Percentiles rank a stretch among this genome's conserved stretches.
Evolutionary conservation across 176 grass and related monocot genomes (phyloP).

Genomic region (Carex scoparia): DNA sequence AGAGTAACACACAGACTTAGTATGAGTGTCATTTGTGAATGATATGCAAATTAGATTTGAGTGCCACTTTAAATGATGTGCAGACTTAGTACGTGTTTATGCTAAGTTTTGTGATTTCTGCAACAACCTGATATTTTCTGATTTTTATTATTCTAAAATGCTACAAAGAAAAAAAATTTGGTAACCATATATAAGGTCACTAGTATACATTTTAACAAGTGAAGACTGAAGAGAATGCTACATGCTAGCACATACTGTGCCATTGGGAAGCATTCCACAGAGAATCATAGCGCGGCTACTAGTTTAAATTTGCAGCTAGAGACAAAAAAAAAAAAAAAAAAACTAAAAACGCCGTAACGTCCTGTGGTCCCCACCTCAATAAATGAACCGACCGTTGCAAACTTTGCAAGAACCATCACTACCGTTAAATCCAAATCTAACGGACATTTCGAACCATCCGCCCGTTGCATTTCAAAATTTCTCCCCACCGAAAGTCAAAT

Average conservation of each 20-base stretch:
- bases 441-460: neutral
- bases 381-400: slow-evolving; percentile 31
- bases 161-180: too few relatives aligned
- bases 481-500: slow-evolving; percentile 30
- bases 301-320: slow-evolving; percentile 8
- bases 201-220: too few relatives aligned
- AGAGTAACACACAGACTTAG: too few relatives aligned
- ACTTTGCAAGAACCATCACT: neutral
- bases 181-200: too few relatives aligned
- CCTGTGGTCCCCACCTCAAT: neutral
- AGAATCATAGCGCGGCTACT: neutral
- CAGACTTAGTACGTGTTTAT: too few relatives aligned
- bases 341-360: neutral
- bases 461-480: slow-evolving; percentile 31
- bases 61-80: too few relatives aligned
- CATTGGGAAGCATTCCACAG: neutral
- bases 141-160: too few relatives aligned
- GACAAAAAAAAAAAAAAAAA: neutral
- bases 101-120: too few relatives aligned
- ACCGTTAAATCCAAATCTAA: neutral
- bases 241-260: neutral
- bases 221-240: neutral
- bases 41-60: too few relatives aligned
- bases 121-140: too few relatives aligned
- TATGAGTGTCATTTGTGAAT: too few relatives aligned